phyloP scores from a whole-genome alignment of 2,329 filamentous ascomycete species.

The Calycina herbarum region DNA sequence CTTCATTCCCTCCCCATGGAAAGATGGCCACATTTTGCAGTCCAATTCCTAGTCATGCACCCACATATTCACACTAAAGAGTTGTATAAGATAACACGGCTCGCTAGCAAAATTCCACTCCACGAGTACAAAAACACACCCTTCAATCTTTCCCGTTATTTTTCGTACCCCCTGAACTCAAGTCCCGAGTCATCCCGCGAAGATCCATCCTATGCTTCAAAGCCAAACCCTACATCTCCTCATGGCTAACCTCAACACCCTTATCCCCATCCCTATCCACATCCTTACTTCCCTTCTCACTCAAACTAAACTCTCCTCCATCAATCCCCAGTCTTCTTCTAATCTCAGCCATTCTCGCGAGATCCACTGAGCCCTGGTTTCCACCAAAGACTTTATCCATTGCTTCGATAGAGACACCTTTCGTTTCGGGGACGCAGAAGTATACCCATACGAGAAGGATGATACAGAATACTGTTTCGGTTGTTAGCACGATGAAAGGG shows the following conservation, averaged over 20 bases:
- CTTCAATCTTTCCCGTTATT: too few species aligned
- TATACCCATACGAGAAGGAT: slow-evolving; percentile 38
- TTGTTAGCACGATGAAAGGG: slow-evolving; percentile 41
- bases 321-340: slow-evolving; percentile 22
- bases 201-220: background rate
- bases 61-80: too few species aligned
- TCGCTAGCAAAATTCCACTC: too few species aligned
- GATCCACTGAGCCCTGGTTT: slow-evolving; percentile 38
- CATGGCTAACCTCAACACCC: background rate
- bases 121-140: too few species aligned
- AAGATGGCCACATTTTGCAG: too few species aligned
- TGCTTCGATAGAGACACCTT: slow-evolving; percentile 50
- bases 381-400: slow-evolving; percentile 50
- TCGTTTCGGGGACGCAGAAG: slow-evolving; percentile 52
- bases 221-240: background rate
- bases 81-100: too few species aligned
- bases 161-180: background rate
- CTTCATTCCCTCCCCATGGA: too few species aligned
- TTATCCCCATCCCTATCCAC: background rate
- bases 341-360: slow-evolving; percentile 29
- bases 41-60: too few species aligned
- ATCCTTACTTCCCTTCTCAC: background rate
- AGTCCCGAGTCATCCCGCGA: background rate
- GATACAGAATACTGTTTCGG: slow-evolving; percentile 49
- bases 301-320: background rate